Base-by-base conservation (phyloP, 1,139 yeast genomes). In the Lodderomyces jiufengensis region DNA sequence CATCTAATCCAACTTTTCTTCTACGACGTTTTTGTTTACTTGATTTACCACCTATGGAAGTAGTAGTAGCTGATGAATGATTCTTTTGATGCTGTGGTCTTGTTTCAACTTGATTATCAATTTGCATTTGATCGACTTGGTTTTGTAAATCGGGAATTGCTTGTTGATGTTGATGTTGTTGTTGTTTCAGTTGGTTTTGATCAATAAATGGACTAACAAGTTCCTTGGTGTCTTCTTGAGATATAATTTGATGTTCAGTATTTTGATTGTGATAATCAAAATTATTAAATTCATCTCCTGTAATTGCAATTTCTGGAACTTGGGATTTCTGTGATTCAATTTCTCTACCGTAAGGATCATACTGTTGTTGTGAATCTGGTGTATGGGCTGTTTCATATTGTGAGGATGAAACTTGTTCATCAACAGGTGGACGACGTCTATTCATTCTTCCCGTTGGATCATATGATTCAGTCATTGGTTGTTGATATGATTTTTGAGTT, bases 1-100 rank as follows among this genome's bases (percentile, higher is more conserved):
- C 97, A 58, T 92, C 97, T 47, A 92, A 73, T 0, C 97, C 97
- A 41, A 90, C 83, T 63, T 87, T 87, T 52, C 84, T 76, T 44
- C 73, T 60, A 30, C 70, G 62, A 38, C 65, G 61, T 40, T 56
- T 65, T 9, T 57, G 43, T 44, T 58, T 66, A 20, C 34, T 33
- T 8, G 39, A 35, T 20, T 41, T 33, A 18, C 20, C 20, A 18
- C 7, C 7, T 27, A 14, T 15, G 8, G 31, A 5, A 5, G 20
- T 5, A 5, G 20, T 18, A 5, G 20, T 33, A 10, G 31, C 32
- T 9, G 29, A 24, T 23, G 20, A n/a, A 23, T 36, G 38, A n/a
- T 18, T 15, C 12, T 32, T 21, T 9, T 32, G 35, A 12, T 25
- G 35, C 3, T 27, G 5, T 18, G 33, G 22, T 25, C 24, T 31